Conservation (phyloP, 768 basidiomycete species). For the Cystofilobasidium macerans region DNA sequence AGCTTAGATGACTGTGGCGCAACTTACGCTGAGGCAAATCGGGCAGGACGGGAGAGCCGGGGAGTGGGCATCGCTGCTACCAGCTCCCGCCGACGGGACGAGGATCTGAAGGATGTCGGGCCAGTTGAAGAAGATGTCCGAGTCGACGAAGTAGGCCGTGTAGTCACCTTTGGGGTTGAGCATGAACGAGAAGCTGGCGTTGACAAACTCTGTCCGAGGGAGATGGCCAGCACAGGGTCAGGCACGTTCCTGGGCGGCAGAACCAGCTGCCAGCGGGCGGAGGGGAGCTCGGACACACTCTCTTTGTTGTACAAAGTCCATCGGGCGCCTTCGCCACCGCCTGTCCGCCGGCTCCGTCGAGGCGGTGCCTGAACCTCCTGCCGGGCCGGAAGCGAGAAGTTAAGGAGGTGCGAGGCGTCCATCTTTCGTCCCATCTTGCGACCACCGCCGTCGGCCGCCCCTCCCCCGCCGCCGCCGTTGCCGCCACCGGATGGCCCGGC, state of each 20-base stretch:
- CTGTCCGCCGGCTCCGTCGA: slow-evolving; percentile 62
- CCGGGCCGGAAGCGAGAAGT: slow-evolving; percentile 83
- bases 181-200: slow-evolving; percentile 90
- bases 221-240: neutral
- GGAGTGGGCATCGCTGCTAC: slow-evolving; percentile 42
- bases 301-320: slow-evolving; percentile 80
- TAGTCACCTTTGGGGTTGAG: slow-evolving; percentile 87
- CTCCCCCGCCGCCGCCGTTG: neutral
- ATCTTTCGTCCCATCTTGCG: slow-evolving; percentile 1
- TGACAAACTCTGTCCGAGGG: slow-evolving; percentile 66
- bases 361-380: slow-evolving; percentile 43
- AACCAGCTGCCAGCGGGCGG: neutral
- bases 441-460: neutral
- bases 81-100: slow-evolving; percentile 43
- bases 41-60: slow-evolving; percentile 65
- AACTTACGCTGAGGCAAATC: slow-evolving; percentile 73
- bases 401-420: slow-evolving; percentile 64
- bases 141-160: slow-evolving; percentile 86
- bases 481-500: neutral
- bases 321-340: slow-evolving; percentile 41
- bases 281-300: slow-evolving; percentile 48
- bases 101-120: slow-evolving; percentile 89
- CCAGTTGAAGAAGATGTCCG: slow-evolving; percentile 97
- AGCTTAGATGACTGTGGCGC: too few species aligned
- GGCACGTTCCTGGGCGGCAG: neutral